Evolutionary conservation across 2,329 filamentous ascomycete species (phyloP).

Genomic region (Penicillium frequentans): DNA sequence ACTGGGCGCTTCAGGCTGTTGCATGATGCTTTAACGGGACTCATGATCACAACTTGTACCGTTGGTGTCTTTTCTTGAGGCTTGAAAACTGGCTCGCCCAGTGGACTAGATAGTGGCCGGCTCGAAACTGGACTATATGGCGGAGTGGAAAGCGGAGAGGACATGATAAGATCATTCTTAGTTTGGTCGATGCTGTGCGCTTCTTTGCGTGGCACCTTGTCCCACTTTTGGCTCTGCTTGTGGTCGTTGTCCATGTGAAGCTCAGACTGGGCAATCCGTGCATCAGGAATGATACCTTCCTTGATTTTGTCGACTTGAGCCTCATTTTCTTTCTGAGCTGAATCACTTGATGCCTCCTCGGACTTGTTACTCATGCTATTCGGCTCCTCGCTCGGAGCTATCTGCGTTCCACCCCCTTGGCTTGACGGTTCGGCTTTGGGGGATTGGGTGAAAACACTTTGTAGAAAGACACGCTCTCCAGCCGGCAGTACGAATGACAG

Average conservation of each 20-base stretch:
- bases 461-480: constrained; percentile 37
- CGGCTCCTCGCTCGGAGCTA: neutral
- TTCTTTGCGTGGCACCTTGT: neutral
- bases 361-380: neutral
- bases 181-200: neutral
- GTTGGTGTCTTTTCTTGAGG: neutral
- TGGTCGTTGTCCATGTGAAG: neutral
- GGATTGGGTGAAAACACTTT: constrained; percentile 1
- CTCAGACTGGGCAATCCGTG: neutral
- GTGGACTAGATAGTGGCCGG: neutral
- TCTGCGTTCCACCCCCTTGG: neutral
- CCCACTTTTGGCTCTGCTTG: neutral
- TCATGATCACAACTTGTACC: constrained; percentile 16
- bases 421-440: neutral
- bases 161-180: neutral
- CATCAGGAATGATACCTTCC: neutral
- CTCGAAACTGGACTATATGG: neutral
- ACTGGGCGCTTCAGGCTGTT: constrained; percentile 12
- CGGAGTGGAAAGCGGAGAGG: neutral
- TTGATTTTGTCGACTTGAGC: neutral
- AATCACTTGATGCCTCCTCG: neutral
- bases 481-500: constrained; percentile 43
- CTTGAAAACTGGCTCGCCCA: neutral
- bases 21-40: neutral
- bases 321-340: neutral